Evolutionary conservation across 1,284 basidiomycete species (phyloP).

Genomic region (Porogramme epimiltina): DNA sequence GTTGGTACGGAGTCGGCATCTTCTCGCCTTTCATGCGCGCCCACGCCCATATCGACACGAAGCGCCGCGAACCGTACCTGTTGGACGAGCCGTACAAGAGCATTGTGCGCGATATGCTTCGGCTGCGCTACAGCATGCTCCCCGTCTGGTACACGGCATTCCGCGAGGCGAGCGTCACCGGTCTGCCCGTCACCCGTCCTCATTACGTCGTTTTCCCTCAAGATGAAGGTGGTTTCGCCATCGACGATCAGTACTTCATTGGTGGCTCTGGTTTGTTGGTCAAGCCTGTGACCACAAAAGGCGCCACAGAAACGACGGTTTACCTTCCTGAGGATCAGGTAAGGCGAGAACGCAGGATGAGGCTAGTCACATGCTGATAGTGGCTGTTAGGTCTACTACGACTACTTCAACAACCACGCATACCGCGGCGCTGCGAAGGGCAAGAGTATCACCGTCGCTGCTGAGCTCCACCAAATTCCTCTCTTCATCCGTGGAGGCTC

Average conservation of each 20-base stretch:
- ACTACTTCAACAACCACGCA: slow-evolving; percentile 79
- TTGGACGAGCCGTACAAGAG: slow-evolving; percentile 87
- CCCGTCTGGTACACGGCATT: slow-evolving; percentile 98
- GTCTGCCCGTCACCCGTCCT: slow-evolving; percentile 85
- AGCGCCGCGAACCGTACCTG: slow-evolving; percentile 94
- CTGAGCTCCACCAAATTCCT: slow-evolving; percentile 81
- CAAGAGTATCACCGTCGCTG: slow-evolving; percentile 73
- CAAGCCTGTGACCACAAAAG: slow-evolving; percentile 87
- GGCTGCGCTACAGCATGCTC: slow-evolving; percentile 86
- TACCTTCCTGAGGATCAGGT: slow-evolving; percentile 91
- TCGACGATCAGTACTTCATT: slow-evolving; percentile 96
- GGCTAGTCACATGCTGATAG: not conserved
- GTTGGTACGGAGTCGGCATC: slow-evolving; percentile 96
- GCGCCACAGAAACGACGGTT: slow-evolving; percentile 69
- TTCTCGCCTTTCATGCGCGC: slow-evolving; percentile 99
- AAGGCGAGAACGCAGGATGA: slow-evolving; percentile 17
- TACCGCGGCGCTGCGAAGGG: slow-evolving; percentile 68
- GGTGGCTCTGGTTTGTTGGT: slow-evolving; percentile 89
- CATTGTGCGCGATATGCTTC: slow-evolving; percentile 79
- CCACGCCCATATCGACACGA: slow-evolving; percentile 98
- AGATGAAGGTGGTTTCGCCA: slow-evolving; percentile 80
- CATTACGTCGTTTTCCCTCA: slow-evolving; percentile 94
- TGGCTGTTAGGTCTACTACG: slow-evolving; percentile 79
- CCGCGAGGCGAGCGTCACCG: slow-evolving; percentile 80
- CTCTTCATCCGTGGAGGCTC: slow-evolving; percentile 92